phyloP scores from a whole-genome alignment of 768 basidiomycete genomes.

The Lyophyllum decastes region DNA sequence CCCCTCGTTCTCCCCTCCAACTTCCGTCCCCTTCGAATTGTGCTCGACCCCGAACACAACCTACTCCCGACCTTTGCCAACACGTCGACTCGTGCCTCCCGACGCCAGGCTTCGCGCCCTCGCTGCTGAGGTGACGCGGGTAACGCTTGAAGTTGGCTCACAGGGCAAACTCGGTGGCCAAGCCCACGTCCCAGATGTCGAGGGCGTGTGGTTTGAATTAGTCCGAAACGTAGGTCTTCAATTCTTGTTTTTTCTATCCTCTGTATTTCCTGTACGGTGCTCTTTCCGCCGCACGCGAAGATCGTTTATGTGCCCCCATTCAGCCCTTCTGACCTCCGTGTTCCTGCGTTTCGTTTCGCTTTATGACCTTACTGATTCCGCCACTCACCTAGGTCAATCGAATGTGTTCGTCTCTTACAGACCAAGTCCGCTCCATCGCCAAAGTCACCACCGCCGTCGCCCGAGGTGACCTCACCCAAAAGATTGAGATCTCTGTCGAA shows the following conservation, averaged over 20 bases:
- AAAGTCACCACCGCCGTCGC: constrained; percentile 89
- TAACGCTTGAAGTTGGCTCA: constrained; percentile 83
- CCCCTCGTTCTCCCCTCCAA: neutral
- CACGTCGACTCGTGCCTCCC: no score
- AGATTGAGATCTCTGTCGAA: constrained; percentile 89
- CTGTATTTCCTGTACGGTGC: no score
- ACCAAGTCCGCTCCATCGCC: constrained; percentile 82
- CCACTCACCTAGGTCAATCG: constrained; percentile 64
- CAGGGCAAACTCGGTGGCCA: constrained; percentile 90
- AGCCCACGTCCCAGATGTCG: constrained; percentile 84
- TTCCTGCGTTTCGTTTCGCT: no score
- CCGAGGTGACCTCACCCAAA: constrained; percentile 87
- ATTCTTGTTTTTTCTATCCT: no score
- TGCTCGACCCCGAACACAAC: no score
- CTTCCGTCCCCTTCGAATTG: no score
- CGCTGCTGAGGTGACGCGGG: constrained; percentile 81
- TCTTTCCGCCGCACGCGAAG: no score
- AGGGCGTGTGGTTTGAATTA: constrained; percentile 89
- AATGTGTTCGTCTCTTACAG: constrained; percentile 80
- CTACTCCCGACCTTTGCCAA: no score
- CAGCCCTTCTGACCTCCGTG: no score
- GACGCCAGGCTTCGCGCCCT: constrained; percentile 61
- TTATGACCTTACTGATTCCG: no score
- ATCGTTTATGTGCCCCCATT: no score
- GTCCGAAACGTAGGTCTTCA: constrained; percentile 65